Percentiles rank a stretch among this genome's conserved stretches.
Conservation (phyloP, 2,329 filamentous ascomycete genomes). For the Fusarium abutilonis region DNA sequence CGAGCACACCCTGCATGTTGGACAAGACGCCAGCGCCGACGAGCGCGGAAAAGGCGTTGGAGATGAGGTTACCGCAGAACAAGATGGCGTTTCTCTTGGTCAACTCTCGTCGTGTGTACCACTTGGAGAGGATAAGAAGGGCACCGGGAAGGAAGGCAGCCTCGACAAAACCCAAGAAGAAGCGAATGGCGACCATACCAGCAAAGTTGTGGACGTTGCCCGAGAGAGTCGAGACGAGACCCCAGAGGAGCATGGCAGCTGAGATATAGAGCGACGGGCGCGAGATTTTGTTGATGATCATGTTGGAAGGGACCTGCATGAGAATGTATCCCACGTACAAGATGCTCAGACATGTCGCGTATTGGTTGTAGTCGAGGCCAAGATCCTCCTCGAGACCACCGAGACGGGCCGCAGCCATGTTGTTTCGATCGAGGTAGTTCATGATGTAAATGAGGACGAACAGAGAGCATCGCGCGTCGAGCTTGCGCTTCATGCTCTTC, state of each 20-base stretch:
- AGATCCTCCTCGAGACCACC: constrained; percentile 72
- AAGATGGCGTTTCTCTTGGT: constrained; percentile 65
- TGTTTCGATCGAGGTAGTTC: constrained; percentile 76
- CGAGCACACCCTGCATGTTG: constrained; percentile 65
- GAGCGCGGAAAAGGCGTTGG: constrained; percentile 68
- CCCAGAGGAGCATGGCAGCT: constrained; percentile 67
- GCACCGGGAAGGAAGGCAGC: constrained; percentile 73
- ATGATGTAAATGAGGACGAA: constrained; percentile 79
- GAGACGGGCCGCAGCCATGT: constrained; percentile 73
- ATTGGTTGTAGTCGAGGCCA: constrained; percentile 64
- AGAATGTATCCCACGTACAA: constrained; percentile 73
- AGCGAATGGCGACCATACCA: constrained; percentile 65
- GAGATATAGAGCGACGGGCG: constrained; percentile 63
- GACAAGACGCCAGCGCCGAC: constrained; percentile 68
- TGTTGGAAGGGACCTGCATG: constrained; percentile 70
- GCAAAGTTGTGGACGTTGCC: constrained; percentile 63
- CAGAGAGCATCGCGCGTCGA: constrained; percentile 73
- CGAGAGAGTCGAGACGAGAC: constrained; percentile 66
- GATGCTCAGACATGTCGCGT: constrained; percentile 71
- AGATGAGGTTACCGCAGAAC: constrained; percentile 68
- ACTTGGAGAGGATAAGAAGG: constrained; percentile 70
- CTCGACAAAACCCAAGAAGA: constrained; percentile 70
- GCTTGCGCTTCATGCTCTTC: constrained; percentile 73
- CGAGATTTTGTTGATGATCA: constrained; percentile 64
- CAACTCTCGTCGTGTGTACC: constrained; percentile 71